Conservation (phyloP, 2,329 filamentous ascomycete species). For the Stemphylium vesicarium region DNA sequence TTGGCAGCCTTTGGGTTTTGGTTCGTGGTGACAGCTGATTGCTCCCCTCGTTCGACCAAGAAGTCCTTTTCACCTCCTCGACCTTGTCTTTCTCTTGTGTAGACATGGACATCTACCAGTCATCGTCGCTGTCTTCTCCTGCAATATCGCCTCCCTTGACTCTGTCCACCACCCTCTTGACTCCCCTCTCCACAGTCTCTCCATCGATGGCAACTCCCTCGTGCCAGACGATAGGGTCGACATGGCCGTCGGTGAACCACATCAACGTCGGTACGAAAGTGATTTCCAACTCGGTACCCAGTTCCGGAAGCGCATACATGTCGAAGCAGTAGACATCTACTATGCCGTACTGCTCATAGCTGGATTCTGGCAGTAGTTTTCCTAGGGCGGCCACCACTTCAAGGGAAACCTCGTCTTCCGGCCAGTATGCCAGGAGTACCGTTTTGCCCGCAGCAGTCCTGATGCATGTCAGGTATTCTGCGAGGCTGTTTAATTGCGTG, state of each 20-base stretch:
- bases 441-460: conserved; percentile 26
- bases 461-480: conserved; percentile 25
- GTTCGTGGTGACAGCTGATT: no score
- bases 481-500: conserved; percentile 21
- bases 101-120: conserved; percentile 14
- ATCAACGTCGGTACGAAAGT: conserved; percentile 34
- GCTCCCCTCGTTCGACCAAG: not conserved
- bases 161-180: conserved; percentile 32
- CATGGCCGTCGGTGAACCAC: conserved; percentile 31
- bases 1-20: no score
- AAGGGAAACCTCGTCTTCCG: conserved; percentile 26
- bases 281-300: conserved; percentile 27
- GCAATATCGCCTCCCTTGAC: conserved; percentile 35
- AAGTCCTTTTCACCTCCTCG: not conserved
- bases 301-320: conserved; percentile 30
- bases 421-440: conserved; percentile 31
- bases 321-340: conserved; percentile 32
- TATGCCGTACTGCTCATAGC: conserved; percentile 18
- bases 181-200: conserved; percentile 30
- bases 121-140: conserved; percentile 27
- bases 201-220: conserved; percentile 29
- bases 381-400: conserved; percentile 19
- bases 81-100: not conserved
- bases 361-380: conserved; percentile 21
- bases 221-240: conserved; percentile 34